Percentiles rank a stretch among this genome's conserved stretches.
Evolutionary conservation across 108 stramenopile genomes (phyloP).

Genomic region (Pseudonitzschia multistriata): DNA sequence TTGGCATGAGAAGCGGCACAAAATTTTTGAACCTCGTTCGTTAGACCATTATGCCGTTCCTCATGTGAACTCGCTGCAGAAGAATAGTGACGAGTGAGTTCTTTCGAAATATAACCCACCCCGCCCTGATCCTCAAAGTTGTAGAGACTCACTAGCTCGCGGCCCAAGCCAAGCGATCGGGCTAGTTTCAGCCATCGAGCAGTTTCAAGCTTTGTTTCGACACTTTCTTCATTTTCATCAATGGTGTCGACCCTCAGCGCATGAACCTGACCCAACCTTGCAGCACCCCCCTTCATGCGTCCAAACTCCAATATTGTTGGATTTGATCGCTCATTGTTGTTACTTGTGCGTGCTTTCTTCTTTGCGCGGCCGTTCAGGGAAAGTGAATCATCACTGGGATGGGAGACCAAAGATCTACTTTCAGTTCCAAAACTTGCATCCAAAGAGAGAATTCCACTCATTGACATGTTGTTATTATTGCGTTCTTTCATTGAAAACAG

Average conservation of each 20-base stretch:
- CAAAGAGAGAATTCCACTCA: conserved; percentile 7
- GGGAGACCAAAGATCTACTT: conserved; percentile 8
- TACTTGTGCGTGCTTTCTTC: background rate
- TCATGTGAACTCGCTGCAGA: conserved; percentile 14
- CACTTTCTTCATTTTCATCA: conserved; percentile 53
- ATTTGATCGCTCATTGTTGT: conserved; percentile 20
- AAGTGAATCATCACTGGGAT: conserved; percentile 10
- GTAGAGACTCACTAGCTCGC: conserved; percentile 26
- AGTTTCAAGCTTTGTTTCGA: conserved; percentile 64
- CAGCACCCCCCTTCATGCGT: conserved; percentile 37
- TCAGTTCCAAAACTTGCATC: conserved; percentile 9
- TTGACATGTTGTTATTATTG: background rate
- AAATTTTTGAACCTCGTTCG: conserved; percentile 47
- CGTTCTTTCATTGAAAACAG: conserved; percentile 6
- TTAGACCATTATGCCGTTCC: conserved; percentile 18
- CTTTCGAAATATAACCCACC: conserved; percentile 50
- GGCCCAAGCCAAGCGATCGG: conserved; percentile 52
- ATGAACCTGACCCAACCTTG: conserved; percentile 15
- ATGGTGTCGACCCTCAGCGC: conserved; percentile 32
- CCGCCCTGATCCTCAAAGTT: conserved; percentile 56
- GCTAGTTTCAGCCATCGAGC: conserved; percentile 61
- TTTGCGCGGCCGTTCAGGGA: background rate
- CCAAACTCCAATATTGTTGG: conserved; percentile 50
- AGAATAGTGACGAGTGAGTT: conserved; percentile 52
- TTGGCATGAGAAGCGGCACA: conserved; percentile 40